Base-by-base conservation (phyloP, 2,329 filamentous ascomycete genomes). In the Alternaria infectoria region DNA sequence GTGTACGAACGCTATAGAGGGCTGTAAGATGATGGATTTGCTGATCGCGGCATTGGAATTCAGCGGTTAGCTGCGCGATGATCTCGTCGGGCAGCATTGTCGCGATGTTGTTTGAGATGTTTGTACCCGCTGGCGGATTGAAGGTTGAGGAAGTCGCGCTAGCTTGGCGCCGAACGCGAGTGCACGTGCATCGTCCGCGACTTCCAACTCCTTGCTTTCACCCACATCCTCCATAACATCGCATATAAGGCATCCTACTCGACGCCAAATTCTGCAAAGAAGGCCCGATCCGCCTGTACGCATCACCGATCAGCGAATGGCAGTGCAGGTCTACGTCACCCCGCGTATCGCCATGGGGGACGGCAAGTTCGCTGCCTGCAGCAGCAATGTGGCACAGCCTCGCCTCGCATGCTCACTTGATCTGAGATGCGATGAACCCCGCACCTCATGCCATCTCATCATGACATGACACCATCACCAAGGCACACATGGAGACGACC, bases 11-110 rank as follows among this genome's bases (percentile, higher is more conserved):
- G 40, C 80, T 79, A 46, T 84, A 79, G 3, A 87, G 73, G 8
- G 81, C 78, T 8, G 78, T 72, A 0, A 87, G 78, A 61, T 83
- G 81, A 36, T 77, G 79, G 9, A 86, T 77, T 61, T 86, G 84
- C n/a, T 75, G 69, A 23, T 85, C 82, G 30, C 85, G 78, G 60
- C 82, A 83, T 12, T 79, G 78, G 43, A 78, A 83, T 32, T 77
- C 74, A 2, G 69, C 55, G 40, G 76, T 76, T 6, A 84, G 68
- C n/a, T 77, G 67, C 21, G 71, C 64, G 52, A 79, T 67, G 28
- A 79, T 69, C 36, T 80, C 73, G 50, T 79, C 77, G 17, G 80
- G 80, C 8, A 81, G 66, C 80, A 81, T 82, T 44, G 63, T 64
- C 55, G 62, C 32, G 21, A 17, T 50, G 36, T 49, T 36, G 28